Evolutionary conservation across 106 monocot species (phyloP), one percentile per base, ranked within the genome.

Genomic region (Platanthera guangdongensis): DNA sequence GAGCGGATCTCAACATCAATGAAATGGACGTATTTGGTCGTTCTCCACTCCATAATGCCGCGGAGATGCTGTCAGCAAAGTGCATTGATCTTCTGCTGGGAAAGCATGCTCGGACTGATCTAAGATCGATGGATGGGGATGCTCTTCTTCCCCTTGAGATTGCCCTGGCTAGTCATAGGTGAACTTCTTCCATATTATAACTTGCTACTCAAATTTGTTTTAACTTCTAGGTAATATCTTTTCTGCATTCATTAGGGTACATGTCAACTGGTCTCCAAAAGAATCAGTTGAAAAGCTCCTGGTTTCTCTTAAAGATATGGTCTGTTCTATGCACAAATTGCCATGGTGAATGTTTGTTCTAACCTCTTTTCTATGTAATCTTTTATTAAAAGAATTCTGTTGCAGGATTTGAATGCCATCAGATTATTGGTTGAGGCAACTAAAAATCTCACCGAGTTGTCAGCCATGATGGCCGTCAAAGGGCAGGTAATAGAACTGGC

Each of bases 11-110:
- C n/a, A 55, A 14, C 47, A 53, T 83, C 51, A 80, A 83, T 51
- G 83, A 79, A 45, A 72, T 79, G 70, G 79, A 83, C 52, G 59
- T 39, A 16, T 72, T 55, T 5, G 79, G 79, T 12, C 79, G 75
- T 10, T 76, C 83, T 39, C 83, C 79, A 7, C 83, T 83, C 71
- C 83, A 83, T n/a, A 64, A 39, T 50, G 84, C 83, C 32, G 84
- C 84, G 4, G 79, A 57, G 76, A 69, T 75, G 76, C 84, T 80
- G 54, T 84, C 84, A 0, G 4, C 76, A 11, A 73, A 80, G 73
- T 84, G 84, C 73, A 63, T 80, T 62, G 73, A 73, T 8, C 72
- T 84, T 22, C 84, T 84, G 6, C 76, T 84, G 18, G 39, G 25
- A 18, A 71, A 65, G 73, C 76, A 80, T 19, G 84, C 84, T 28